These are phyloP conservation scores for Osmozyma mogii DNA, from an alignment of 805 yeast genomes.

Conservation along the genomic window DNA sequence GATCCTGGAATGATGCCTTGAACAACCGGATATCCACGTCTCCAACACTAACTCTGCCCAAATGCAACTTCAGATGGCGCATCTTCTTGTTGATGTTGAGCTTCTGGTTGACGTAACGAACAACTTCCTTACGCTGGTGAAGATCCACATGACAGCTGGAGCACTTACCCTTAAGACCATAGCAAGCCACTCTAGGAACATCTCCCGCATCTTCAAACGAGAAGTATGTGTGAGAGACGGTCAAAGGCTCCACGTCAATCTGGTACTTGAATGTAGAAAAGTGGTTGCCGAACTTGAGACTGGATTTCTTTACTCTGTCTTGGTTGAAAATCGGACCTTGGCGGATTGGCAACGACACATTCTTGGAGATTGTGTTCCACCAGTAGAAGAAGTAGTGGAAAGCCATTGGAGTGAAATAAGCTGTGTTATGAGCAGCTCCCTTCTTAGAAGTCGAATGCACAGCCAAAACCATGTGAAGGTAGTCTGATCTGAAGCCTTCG, in stretches of 20 bases:
- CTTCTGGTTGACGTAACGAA: conserved; percentile 30
- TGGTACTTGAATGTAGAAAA: conserved; percentile 35
- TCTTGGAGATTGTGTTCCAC: conserved; percentile 32
- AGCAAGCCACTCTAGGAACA: conserved; percentile 22
- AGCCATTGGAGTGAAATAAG: conserved; percentile 32
- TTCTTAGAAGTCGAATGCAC: conserved; percentile 26
- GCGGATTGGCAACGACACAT: conserved; percentile 27
- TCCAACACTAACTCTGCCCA: conserved; percentile 63
- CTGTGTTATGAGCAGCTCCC: conserved; percentile 26
- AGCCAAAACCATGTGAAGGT: conserved; percentile 48
- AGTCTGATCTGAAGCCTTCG: conserved; percentile 71
- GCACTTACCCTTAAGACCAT: conserved; percentile 32
- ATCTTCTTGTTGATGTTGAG: conserved; percentile 28
- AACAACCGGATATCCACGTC: conserved; percentile 64
- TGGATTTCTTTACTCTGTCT: conserved; percentile 16
- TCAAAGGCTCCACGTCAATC: conserved; percentile 31
- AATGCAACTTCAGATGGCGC: conserved; percentile 50
- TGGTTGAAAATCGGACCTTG: conserved; percentile 25
- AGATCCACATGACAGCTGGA: conserved; percentile 28
- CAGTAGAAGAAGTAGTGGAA: conserved; percentile 32
- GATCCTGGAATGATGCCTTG: conserved; percentile 55
- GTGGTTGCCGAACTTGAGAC: conserved; percentile 32
- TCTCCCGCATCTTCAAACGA: conserved; percentile 17
- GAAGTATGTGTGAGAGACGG: conserved; percentile 29
- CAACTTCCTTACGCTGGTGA: conserved; percentile 31